Conservation (phyloP, 306 rosid species). For the Citrullus mucosospermus region DNA sequence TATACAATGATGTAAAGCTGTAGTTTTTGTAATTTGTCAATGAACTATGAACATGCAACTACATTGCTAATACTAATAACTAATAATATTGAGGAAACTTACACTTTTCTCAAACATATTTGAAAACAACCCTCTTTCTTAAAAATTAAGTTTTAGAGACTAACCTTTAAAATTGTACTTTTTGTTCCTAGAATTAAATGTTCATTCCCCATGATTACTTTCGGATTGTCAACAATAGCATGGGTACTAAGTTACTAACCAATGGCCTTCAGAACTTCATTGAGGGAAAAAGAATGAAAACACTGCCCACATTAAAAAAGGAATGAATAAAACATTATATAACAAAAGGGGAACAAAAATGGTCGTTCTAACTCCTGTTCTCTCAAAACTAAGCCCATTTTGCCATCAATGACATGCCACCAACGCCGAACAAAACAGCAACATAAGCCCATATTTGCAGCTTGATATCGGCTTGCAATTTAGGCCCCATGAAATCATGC, state of each 20-base stretch:
- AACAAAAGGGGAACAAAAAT: background rate
- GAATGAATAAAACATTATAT: background rate
- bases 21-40: no score
- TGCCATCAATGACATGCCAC: conserved; percentile 47
- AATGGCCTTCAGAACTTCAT: background rate
- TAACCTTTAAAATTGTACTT: no score
- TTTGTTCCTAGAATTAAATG: background rate
- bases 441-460: conserved; percentile 42
- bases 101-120: no score
- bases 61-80: no score
- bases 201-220: background rate
- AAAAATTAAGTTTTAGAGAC: no score
- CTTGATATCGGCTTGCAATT: conserved; percentile 34
- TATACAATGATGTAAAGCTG: no score
- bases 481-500: conserved; percentile 40
- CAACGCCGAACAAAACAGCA: conserved; percentile 41
- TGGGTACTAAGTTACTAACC: background rate
- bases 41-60: no score
- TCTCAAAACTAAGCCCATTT: conserved; percentile 19
- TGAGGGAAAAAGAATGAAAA: background rate
- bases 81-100: no score
- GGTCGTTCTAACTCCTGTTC: background rate
- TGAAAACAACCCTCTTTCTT: no score
- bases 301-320: no score
- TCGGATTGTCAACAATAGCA: background rate